These are phyloP conservation scores for Leccinum subtestaceum DNA, from an alignment of 768 basidiomycete genomes.

Conservation along the genomic window DNA sequence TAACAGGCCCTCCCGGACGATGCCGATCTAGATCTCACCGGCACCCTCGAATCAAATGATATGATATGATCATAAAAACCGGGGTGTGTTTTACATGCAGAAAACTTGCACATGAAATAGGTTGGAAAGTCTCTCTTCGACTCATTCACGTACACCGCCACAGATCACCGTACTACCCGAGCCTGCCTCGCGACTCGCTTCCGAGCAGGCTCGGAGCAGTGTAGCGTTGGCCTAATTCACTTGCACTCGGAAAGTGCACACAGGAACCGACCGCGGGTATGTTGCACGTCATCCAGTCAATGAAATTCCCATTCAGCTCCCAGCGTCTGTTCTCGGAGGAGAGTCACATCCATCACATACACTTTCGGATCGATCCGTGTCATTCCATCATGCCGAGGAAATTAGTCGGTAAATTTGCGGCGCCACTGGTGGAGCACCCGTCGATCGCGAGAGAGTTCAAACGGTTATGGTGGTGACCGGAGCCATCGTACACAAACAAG, in stretches of 20 bases:
- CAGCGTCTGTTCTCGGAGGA: background rate
- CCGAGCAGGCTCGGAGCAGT: too few relatives aligned
- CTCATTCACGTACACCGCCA: too few relatives aligned
- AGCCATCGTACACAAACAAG: background rate
- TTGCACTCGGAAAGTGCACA: too few relatives aligned
- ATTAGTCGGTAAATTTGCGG: background rate
- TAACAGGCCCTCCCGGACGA: conserved; percentile 9
- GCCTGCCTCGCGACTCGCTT: too few relatives aligned
- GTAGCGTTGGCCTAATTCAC: too few relatives aligned
- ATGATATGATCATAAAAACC: background rate
- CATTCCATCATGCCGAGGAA: background rate
- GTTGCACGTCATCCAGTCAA: background rate
- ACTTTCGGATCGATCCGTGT: background rate
- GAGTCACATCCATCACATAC: background rate
- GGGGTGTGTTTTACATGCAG: conserved; percentile 4
- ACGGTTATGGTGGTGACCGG: background rate
- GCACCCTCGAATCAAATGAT: conserved; percentile 3
- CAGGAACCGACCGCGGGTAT: background rate
- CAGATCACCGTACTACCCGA: too few relatives aligned
- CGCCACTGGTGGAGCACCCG: background rate
- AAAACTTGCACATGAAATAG: background rate
- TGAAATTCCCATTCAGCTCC: background rate
- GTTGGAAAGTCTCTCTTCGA: too few relatives aligned
- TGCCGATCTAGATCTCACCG: conserved; percentile 11
- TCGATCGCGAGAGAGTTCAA: background rate